Conservation (phyloP, 2,329 filamentous ascomycete species). For the Diaporthe sp. region DNA sequence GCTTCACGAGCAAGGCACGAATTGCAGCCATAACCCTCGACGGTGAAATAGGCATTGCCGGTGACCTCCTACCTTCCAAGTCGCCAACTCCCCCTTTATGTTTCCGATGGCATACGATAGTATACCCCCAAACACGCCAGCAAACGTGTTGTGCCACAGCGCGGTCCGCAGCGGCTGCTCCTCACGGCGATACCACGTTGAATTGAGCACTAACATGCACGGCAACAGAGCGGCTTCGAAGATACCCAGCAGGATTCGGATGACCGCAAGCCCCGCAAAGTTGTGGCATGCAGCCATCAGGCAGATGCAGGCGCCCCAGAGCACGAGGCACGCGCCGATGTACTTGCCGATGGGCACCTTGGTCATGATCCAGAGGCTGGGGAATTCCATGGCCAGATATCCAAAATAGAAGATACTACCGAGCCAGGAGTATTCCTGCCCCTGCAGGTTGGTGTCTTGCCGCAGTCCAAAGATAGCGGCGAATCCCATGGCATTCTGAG, state of each 20-base stretch:
- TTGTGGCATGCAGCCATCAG: not conserved
- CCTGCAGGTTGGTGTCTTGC: not conserved
- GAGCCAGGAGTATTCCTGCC: not conserved
- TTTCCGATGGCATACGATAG: not conserved
- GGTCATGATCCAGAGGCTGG: not conserved
- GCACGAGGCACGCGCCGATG: not conserved
- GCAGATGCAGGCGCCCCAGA: not conserved
- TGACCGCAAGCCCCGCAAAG: not conserved
- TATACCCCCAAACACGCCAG: not conserved
- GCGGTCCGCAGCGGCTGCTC: not conserved
- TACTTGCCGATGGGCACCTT: not conserved
- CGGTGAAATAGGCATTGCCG: not conserved
- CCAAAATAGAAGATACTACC: not conserved
- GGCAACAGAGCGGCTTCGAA: not conserved
- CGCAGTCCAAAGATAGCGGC: not conserved
- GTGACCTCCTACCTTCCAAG: not conserved
- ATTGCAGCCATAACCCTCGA: not conserved
- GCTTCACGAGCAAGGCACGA: not conserved
- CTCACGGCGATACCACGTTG: not conserved
- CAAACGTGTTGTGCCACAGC: not conserved
- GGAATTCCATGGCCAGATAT: not conserved
- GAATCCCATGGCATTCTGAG: not conserved
- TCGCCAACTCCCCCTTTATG: not conserved
- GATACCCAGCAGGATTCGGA: not conserved
- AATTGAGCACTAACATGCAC: constrained; percentile 2